phyloP scores from a whole-genome alignment of 345 rosid genomes.

The Populus deltoides region DNA sequence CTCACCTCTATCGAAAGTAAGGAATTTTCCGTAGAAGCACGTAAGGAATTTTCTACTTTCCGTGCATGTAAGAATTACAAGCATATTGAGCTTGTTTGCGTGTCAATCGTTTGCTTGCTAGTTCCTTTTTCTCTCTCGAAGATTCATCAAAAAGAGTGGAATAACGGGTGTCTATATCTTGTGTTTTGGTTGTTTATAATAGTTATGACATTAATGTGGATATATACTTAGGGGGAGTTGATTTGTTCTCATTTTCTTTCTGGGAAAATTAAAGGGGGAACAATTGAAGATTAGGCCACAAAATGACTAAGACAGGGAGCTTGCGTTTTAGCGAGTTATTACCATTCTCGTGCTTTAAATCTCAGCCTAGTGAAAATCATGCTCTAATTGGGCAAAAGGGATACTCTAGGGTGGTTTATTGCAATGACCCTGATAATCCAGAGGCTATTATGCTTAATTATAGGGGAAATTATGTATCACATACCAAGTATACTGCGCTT shows the following conservation, averaged over 20 bases:
- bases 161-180: neutral
- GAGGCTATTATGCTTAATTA: constrained; percentile 57
- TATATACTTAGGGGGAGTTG: constrained; percentile 11
- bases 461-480: constrained; percentile 77
- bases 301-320: constrained; percentile 37
- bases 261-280: constrained; percentile 11
- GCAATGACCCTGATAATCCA: constrained; percentile 75
- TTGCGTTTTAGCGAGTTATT: constrained; percentile 53
- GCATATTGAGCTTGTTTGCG: constrained; percentile 16
- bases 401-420: constrained; percentile 78
- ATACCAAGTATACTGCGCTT: constrained; percentile 67
- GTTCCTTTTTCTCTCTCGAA: neutral
- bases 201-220: constrained; percentile 16
- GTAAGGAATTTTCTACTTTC: neutral
- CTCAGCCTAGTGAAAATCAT: constrained; percentile 42
- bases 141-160: neutral
- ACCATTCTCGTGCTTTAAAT: constrained; percentile 57
- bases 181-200: neutral
- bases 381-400: constrained; percentile 63
- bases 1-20: constrained; percentile 40
- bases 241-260: neutral
- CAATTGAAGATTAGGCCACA: constrained; percentile 13
- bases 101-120: neutral
- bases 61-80: constrained; percentile 9
- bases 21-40: constrained; percentile 30